Percentiles rank a stretch among this genome's conserved stretches.
Conservation (phyloP, 2,329 filamentous ascomycete species). For the Neofusicoccum kwambonambiense region DNA sequence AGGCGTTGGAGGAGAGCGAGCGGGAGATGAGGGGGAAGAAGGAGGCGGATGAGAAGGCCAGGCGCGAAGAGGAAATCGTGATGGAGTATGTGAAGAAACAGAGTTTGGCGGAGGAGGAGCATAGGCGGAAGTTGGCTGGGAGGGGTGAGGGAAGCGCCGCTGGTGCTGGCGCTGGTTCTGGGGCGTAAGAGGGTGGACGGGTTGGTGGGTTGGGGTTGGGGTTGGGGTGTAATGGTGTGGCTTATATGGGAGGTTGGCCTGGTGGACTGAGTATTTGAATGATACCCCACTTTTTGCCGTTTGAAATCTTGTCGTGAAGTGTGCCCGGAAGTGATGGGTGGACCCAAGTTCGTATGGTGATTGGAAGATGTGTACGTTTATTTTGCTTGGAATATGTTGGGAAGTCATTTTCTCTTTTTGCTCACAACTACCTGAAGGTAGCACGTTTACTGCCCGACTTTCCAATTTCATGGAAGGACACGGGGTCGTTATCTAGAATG, state of each 20-base stretch:
- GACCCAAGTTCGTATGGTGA: too few species aligned
- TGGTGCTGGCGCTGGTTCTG: background rate
- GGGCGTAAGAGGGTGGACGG: background rate
- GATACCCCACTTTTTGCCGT: background rate
- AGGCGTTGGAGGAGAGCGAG: constrained; percentile 34
- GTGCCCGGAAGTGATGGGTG: too few species aligned
- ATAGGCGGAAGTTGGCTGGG: constrained; percentile 35
- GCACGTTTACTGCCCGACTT: too few species aligned
- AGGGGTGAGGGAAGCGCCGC: constrained; percentile 21
- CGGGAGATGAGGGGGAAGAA: constrained; percentile 21
- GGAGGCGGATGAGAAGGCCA: constrained; percentile 34
- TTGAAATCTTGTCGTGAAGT: background rate
- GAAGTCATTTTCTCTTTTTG: too few species aligned
- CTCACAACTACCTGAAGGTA: too few species aligned
- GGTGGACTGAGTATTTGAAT: background rate
- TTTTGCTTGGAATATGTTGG: too few species aligned
- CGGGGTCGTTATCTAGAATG: too few species aligned
- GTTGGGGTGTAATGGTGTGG: background rate
- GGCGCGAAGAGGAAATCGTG: constrained; percentile 64
- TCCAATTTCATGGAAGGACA: too few species aligned
- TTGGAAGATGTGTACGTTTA: too few species aligned
- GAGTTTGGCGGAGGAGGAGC: constrained; percentile 67
- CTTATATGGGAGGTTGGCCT: background rate
- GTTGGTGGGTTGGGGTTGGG: background rate
- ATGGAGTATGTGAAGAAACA: constrained; percentile 77